Base-by-base conservation (phyloP, 495 filamentous ascomycete species). In the Neurospora sp. region DNA sequence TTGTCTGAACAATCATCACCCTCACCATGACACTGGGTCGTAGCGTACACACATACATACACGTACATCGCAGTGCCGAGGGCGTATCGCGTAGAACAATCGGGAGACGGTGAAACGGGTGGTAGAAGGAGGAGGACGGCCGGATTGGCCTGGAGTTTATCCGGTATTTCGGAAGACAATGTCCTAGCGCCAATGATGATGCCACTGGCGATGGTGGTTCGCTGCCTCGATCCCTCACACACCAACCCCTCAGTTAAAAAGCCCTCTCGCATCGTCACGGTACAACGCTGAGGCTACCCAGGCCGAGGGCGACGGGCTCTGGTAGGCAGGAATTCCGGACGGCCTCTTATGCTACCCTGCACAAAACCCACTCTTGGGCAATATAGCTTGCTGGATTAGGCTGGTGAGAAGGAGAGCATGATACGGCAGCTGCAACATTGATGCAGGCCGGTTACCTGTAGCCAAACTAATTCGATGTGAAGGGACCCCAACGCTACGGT, bases 121-220 rank as follows among this genome's bases (percentile, higher is more conserved):
- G 69, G 27, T 59, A 39, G 69, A 48, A 18, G 69, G 69, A 74
- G 70, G 2, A 46, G 41, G 72, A 35, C 41, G 18, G 23, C 44
- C 46, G 72, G 71, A 70, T 76, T 76, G 71, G 72, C 39, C 73
- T 35, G 62, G 71, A 23, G 69, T 72, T 73, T 79, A 75, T 75
- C 76, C 74, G 73, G 75, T 35, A 76, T 69, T 77, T 72, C 72
- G 72, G 72, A 69, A 73, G 70, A 73, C 54, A n/a, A 35, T 44
- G 44, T 35, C 72, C 69, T 62, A 69, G 5, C 44, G 42, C 73
- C 76, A 77, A 75, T 76, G 46, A 40, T 31, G 54, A 62, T 16
- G 27, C 27, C 54, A 3, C 27, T 62, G 54, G 54, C 54, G 14
- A 31, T 62, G 54, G 54, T 62, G 54, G 27, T 62, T 62, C 27